Evolutionary conservation across 805 yeast species (phyloP).

Genomic region (Candida insectorum): DNA sequence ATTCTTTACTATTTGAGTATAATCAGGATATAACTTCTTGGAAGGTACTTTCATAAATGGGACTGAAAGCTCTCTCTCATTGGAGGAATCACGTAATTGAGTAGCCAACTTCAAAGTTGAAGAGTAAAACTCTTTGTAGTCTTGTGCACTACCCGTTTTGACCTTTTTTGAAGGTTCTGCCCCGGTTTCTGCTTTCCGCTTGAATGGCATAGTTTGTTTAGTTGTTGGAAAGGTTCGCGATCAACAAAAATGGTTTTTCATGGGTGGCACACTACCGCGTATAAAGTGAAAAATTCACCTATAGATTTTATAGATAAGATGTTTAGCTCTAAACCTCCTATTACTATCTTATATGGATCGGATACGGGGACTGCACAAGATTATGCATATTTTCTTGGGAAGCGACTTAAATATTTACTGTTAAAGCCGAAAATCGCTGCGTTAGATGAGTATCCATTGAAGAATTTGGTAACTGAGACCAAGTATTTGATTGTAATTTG

Average conservation of each 20-base stretch:
- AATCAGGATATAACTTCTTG: constrained; percentile 38
- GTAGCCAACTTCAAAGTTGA: constrained; percentile 30
- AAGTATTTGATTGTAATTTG: constrained; percentile 55
- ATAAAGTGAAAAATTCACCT: too few species aligned
- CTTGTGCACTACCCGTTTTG: constrained; percentile 14
- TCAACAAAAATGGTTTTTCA: too few species aligned
- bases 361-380: constrained; percentile 93
- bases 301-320: too few species aligned
- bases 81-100: constrained; percentile 28
- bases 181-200: constrained; percentile 17
- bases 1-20: constrained; percentile 29
- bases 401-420: constrained; percentile 51
- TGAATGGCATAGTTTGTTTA: constrained; percentile 22
- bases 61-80: constrained; percentile 18
- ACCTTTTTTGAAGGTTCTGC: constrained; percentile 13
- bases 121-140: constrained; percentile 24
- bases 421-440: constrained; percentile 47
- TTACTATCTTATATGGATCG: constrained; percentile 78
- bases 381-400: constrained; percentile 63
- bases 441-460: constrained; percentile 59
- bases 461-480: constrained; percentile 47
- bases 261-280: too few species aligned
- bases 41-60: constrained; percentile 35
- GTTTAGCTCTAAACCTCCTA: too few species aligned
- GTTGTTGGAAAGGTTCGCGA: too few species aligned